These are phyloP conservation scores for Saturnispora gosingensis DNA, from an alignment of 805 yeast species.

Conservation along the genomic window DNA sequence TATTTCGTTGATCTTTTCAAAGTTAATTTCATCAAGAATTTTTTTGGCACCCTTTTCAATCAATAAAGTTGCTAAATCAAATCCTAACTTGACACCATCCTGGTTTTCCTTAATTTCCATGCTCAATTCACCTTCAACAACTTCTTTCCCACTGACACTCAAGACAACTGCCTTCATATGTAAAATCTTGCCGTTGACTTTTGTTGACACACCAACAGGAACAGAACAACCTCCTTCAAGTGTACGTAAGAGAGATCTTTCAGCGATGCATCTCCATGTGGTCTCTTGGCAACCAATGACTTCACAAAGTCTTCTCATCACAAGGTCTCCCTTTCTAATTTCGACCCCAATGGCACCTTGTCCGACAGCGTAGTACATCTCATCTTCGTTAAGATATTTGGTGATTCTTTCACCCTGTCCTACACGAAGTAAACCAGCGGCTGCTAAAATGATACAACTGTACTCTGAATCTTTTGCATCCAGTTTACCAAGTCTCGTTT, in stretches of 20 bases:
- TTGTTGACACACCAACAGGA: slow-evolving; percentile 81
- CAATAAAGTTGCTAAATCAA: slow-evolving; percentile 55
- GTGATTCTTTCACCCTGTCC: slow-evolving; percentile 72
- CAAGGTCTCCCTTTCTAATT: slow-evolving; percentile 60
- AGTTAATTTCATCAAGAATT: slow-evolving; percentile 73
- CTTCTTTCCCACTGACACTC: slow-evolving; percentile 69
- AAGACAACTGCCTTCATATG: slow-evolving; percentile 65
- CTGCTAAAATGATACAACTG: slow-evolving; percentile 74
- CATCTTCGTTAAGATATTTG: slow-evolving; percentile 55
- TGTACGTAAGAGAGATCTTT: slow-evolving; percentile 75
- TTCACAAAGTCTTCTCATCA: slow-evolving; percentile 48
- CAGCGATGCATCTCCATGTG: slow-evolving; percentile 74
- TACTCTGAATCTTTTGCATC: slow-evolving; percentile 56
- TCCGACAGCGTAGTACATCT: slow-evolving; percentile 96
- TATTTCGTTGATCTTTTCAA: slow-evolving; percentile 46
- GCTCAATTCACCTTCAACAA: slow-evolving; percentile 47
- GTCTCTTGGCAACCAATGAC: slow-evolving; percentile 59
- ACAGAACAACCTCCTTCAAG: slow-evolving; percentile 98
- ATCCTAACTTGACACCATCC: slow-evolving; percentile 69
- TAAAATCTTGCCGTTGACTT: slow-evolving; percentile 34
- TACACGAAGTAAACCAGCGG: slow-evolving; percentile 80
- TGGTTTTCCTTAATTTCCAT: slow-evolving; percentile 30
- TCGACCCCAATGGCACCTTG: slow-evolving; percentile 97
- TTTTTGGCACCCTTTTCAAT: slow-evolving; percentile 71
- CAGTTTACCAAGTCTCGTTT: slow-evolving; percentile 72